Evolutionary conservation across 495 filamentous ascomycete genomes (phyloP), one percentile per base, ranked within the genome.

Genomic region (Chaetomium tenue): DNA sequence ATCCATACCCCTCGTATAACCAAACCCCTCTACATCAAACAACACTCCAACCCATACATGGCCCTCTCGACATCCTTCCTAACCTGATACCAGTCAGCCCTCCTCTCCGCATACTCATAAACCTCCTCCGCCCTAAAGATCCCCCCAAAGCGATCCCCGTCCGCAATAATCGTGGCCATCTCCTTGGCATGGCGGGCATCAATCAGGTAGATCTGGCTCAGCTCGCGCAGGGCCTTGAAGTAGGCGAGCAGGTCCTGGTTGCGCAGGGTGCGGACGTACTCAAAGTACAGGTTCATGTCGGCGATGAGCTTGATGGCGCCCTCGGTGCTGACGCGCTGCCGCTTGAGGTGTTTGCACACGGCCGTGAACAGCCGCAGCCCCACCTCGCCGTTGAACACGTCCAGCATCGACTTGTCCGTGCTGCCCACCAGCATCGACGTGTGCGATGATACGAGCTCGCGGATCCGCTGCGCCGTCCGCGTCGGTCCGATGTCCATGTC

Each of bases 351-450:
- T 74, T 99, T 98, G 81, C 93, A 97, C 42, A 98, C 76, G 16
- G 89, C 89, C 0, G 88, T 85, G 75, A 98, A 98, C 20, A 98
- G 83, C 20, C 95, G 88, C 46, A 98, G 82, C 2, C 94, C 95
- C 30, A 98, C 93, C 78, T 99, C 94, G 78, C 96, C 92, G 75
- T 96, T 97, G 80, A 99, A 99, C 22, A 98, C 94, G 71, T 99
- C 94, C 22, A 99, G 86, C 81, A 96, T 92, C 71, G 89, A 93
- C 78, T 98, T 98, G 72, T 99, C 94, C 3, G 92, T 97, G 73
- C 89, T 93, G 30, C 94, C 94, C 3, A 88, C 83, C 3, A 99
- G 83, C 89, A 99, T 93, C 66, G 84, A 87, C 3, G 92, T 97
- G 73, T 99, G 94, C 20, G 87, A 88, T 23, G 87, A 85, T 4